Conservation (phyloP, 1,284 basidiomycete species). For the Ceraceosorus guamensis region DNA sequence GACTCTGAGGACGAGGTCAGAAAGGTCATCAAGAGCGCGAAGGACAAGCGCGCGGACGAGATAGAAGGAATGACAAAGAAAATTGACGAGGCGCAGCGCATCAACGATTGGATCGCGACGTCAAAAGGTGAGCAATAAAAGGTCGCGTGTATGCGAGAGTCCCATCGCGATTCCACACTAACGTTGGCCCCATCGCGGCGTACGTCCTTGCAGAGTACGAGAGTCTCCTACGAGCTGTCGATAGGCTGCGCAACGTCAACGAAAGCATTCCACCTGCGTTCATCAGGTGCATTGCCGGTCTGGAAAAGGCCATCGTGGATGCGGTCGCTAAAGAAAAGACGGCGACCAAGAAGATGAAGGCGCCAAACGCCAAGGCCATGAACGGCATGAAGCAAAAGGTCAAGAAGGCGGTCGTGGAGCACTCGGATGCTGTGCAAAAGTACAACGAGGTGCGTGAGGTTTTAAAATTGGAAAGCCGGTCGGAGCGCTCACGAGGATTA, state of each 20-base stretch:
- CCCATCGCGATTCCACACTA: neutral
- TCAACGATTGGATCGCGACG: slow-evolving; percentile 85
- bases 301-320: slow-evolving; percentile 69
- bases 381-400: slow-evolving; percentile 97
- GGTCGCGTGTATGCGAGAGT: too few species aligned
- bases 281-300: slow-evolving; percentile 66
- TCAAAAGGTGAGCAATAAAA: slow-evolving; percentile 76
- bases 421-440: slow-evolving; percentile 70
- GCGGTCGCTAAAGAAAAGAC: slow-evolving; percentile 66
- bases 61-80: slow-evolving; percentile 77
- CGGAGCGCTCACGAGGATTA: neutral
- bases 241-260: slow-evolving; percentile 72
- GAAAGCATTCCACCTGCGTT: slow-evolving; percentile 84
- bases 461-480: neutral
- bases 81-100: slow-evolving; percentile 91
- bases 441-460: slow-evolving; percentile 64
- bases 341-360: slow-evolving; percentile 93
- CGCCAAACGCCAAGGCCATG: slow-evolving; percentile 83
- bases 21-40: slow-evolving; percentile 71
- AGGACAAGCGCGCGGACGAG: slow-evolving; percentile 77
- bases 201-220: slow-evolving; percentile 90
- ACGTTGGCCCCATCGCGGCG: neutral
- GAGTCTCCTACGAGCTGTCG: slow-evolving; percentile 81
- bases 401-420: slow-evolving; percentile 82
- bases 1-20: slow-evolving; percentile 63